Conservation (phyloP, 1,284 basidiomycete genomes). For the Sporisorium iseilematis-ciliati region DNA sequence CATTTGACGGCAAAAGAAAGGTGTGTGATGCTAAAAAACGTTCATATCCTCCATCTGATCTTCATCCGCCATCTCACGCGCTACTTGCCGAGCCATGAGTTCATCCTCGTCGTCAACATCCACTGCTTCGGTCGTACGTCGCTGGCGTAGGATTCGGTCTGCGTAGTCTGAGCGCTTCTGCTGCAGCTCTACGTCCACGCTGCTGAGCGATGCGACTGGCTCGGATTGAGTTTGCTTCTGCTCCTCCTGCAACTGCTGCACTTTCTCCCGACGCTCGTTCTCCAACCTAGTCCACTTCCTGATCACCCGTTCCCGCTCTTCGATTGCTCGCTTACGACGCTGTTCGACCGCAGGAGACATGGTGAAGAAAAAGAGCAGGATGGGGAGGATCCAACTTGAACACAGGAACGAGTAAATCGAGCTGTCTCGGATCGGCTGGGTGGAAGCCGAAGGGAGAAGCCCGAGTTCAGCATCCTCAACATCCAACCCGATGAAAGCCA, state of each 20-base stretch:
- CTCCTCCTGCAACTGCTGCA: conserved; percentile 6
- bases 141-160: conserved; percentile 27
- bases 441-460: conserved; percentile 16
- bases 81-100: neutral
- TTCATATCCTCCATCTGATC: conserved; percentile 28
- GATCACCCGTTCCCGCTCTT: conserved; percentile 46
- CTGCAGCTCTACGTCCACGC: conserved; percentile 8
- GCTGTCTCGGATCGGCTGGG: neutral
- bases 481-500: conserved; percentile 50
- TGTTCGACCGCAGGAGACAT: conserved; percentile 57
- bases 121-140: conserved; percentile 21
- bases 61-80: conserved; percentile 7
- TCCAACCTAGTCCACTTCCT: conserved; percentile 36
- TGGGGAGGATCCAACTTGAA: conserved; percentile 31
- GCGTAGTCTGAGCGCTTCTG: conserved; percentile 29
- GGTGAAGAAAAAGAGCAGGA: conserved; percentile 47
- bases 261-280: conserved; percentile 21
- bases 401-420: conserved; percentile 2
- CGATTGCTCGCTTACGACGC: conserved; percentile 47
- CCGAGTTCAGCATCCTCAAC: conserved; percentile 53
- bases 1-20: neutral
- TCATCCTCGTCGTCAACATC: conserved; percentile 32
- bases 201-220: neutral
- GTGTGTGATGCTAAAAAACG: conserved; percentile 19
- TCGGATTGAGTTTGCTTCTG: neutral